Evolutionary conservation across 2,329 filamentous ascomycete genomes (phyloP).

Genomic region (Xylariomycetidae sp.): DNA sequence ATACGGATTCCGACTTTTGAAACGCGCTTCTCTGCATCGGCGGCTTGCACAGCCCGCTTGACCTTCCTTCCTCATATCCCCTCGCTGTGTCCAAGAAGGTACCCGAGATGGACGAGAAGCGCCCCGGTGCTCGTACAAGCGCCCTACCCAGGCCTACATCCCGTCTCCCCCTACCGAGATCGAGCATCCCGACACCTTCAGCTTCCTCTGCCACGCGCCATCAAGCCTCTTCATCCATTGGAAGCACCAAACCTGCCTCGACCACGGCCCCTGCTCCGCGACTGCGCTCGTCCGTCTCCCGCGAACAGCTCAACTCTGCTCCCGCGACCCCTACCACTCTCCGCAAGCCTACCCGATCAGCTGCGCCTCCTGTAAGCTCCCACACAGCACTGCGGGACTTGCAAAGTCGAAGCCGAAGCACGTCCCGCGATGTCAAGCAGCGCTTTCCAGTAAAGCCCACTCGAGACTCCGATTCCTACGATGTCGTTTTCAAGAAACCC

Average conservation of each 20-base stretch:
- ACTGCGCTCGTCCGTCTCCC: conserved; percentile 20
- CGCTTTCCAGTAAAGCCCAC: conserved; percentile 9
- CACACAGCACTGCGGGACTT: conserved; percentile 14
- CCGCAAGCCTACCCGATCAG: conserved; percentile 17
- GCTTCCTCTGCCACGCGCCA: conserved; percentile 4
- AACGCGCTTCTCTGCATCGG: too few species aligned
- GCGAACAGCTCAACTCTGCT: conserved; percentile 20
- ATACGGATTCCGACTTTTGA: too few species aligned
- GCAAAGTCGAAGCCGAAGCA: conserved; percentile 13
- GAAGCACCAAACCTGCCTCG: too few species aligned
- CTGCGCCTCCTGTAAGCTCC: conserved; percentile 16
- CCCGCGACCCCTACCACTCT: too few species aligned
- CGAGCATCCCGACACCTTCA: conserved; percentile 14
- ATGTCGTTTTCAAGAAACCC: conserved; percentile 17
- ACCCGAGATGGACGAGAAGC: conserved; percentile 24
- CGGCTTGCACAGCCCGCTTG: too few species aligned
- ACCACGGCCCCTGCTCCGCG: conserved; percentile 16
- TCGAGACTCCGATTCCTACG: conserved; percentile 11
- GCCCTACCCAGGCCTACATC: conserved; percentile 25
- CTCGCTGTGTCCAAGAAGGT: conserved; percentile 3
- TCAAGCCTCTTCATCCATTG: too few species aligned
- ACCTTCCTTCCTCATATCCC: background rate
- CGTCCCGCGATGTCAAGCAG: conserved; percentile 13
- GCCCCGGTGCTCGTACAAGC: conserved; percentile 14
- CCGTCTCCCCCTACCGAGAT: conserved; percentile 26